Evolutionary conservation across 2,329 filamentous ascomycete species (phyloP), one percentile per base, ranked within the genome.

Genomic region (Aspergillus ibericus): DNA sequence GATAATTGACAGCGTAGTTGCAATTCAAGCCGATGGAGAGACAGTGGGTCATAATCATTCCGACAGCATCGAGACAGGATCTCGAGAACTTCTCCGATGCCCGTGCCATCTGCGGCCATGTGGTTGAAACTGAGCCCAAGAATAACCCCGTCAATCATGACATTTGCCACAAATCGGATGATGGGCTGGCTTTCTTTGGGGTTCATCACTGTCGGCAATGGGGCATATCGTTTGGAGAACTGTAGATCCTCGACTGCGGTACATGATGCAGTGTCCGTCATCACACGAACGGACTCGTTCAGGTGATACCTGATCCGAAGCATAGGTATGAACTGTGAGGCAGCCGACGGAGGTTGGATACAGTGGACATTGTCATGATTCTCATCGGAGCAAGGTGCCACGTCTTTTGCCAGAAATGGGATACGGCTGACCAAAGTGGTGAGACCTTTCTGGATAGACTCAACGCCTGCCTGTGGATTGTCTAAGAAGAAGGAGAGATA

Each of bases 41-140:
- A 15, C 10, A 40, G 2, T 4, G n/a, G 34, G n/a, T n/a, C 15
- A 9, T 29, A 35, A 5, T 27, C 22, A 29, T 35, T 40, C n/a
- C 44, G 32, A 27, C 53, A 55, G 25, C 44, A 55, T 15, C 18
- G 16, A 2, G 42, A 22, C 16, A 55, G 22, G 3, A 32, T n/a
- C 10, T 40, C 53, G 9, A 55, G 34, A 15, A 55, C n/a, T 8
- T 48, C 40, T 10, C 53, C 53, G 20, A 48, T 44, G 7, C 44
- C 44, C 12, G 53, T 55, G n/a, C 53, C 53, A 15, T 55, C 53
- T 7, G 25, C 20, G 8, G 16, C 53, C 8, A 27, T 10, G 25
- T 55, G 44, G 32, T 49, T 55, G 53, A 48, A 55, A 40, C 44
- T 29, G 15, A 50, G 27, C 12, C 18, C 16, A 4, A 55, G 25